Evolutionary conservation across 2,329 filamentous ascomycete species (phyloP), one percentile per base, ranked within the genome.

Genomic region (Metarhizium rileyi): DNA sequence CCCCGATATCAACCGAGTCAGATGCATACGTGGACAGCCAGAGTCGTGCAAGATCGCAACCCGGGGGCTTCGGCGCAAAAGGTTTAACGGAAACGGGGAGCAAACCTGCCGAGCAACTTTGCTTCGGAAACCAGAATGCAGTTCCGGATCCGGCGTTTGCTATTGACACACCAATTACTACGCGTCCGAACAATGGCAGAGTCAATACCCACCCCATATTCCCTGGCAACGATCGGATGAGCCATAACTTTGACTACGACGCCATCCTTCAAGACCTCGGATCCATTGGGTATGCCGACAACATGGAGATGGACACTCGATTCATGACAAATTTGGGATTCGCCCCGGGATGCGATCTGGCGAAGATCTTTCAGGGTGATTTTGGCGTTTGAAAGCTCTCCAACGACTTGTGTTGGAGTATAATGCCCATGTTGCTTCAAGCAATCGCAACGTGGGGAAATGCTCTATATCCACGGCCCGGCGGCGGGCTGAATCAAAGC

Each of bases 301-400:
- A 68, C 33, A 64, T 77, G 42, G 75, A 78, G 25, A 70, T 73
- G 12, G 78, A 83, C 54, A 71, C 77, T 2, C 77, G 82, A 53
- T 84, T 84, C 57, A 82, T 84, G 80, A 73, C 78, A 42, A 84
- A 84, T 56, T 67, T 85, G 20, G 81, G 81, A 0, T 83, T 84
- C 59, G 78, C 75, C 1, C 80, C 81, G 0, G 80, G 80, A 25
- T 75, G 77, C 30, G 79, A 81, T 50, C 67, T 83, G 46, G 70
- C 73, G 0, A 78, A 81, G 54, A 70, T 79, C 67, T 64, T 66
- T 55, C 59, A 62, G 47, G 62, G 66, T 25, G 67, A 70, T 25
- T 72, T 68, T 58, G 65, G 68, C 18, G 54, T 56, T 54, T 64
- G 50, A 59, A 36, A 22, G 36, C 36, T 53, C 49, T 9, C 33